Base-by-base conservation (phyloP, 768 basidiomycete species). In the Rhodotorula kratochvilovae region DNA sequence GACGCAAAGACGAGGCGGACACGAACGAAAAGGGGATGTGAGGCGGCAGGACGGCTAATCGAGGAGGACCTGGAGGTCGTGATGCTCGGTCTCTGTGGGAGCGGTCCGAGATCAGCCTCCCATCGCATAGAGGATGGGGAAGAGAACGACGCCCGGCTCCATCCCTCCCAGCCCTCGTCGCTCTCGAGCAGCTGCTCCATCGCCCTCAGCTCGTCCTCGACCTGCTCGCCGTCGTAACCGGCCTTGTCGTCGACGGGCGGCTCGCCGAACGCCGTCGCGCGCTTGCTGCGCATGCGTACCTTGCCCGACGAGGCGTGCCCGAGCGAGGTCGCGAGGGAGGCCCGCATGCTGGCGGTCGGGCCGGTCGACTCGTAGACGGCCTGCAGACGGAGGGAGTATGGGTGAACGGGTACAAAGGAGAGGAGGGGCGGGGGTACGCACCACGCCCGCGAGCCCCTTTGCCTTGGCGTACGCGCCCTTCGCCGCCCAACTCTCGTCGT, bases 311-410 rank as follows among this genome's bases (percentile, higher is more conserved):
- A 39, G 31, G 45, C 51, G 29, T 56, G 36, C 29, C 45, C 59
- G 31, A 70, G 33, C 5, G 43, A 63, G 10, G 51, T 15, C 23
- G 53, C 54, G 54, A 43, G 48, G 5, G 69, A 59, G 17, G 43
- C 29, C 46, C 61, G 54, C 69, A 70, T 70, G 3, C 19, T 5
- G 13, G 59, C 2, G 16, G 63, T 56, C 1, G 36, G 42, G 27
- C 69, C 69, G 23, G 69, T 66, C 27, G 69, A 70, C n/a, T 70
- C 69, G 60, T 70, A 70, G 27, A 70, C 54, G n/a, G 54, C 69
- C 69, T 70, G 43, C 16, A 5, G 3, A 29, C 2, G 23, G 21
- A 7, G 7, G 17, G 7, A 1, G 46, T 16, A 4, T 29, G 54
- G 7, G 25, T 21, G 25, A 5, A 6, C 11, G 23, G 13, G 10